Conservation (phyloP, 352 stramenopile genomes). For the Phytophthora colocasiae region DNA sequence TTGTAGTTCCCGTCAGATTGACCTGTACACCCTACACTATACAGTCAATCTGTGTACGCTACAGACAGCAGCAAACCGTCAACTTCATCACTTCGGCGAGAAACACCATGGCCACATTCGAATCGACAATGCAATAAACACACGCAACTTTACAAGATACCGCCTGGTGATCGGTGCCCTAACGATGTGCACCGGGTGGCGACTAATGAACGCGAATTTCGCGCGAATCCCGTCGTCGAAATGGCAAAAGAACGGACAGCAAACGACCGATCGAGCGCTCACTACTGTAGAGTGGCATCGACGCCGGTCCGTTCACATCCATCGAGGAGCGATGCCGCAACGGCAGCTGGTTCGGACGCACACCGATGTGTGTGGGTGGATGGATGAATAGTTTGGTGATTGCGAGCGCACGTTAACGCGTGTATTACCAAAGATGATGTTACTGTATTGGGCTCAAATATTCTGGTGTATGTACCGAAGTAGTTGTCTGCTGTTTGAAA, state of each 20-base stretch:
- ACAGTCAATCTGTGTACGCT: no score
- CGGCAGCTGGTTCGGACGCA: slow-evolving; percentile 1
- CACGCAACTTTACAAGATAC: slow-evolving; percentile 17
- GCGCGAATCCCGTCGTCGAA: slow-evolving; percentile 7
- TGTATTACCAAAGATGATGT: no score
- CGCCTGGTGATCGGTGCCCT: slow-evolving; percentile 3
- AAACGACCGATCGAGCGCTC: no score
- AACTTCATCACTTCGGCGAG: background rate
- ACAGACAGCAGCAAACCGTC: background rate
- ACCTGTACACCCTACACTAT: background rate
- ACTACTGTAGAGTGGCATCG: no score
- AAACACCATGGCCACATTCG: no score
- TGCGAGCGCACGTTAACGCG: no score
- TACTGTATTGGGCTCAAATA: no score
- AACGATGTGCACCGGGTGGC: slow-evolving; percentile 21
- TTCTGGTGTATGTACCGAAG: no score
- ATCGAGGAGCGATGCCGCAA: background rate
- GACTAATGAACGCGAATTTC: no score
- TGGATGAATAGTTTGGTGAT: slow-evolving; percentile 1
- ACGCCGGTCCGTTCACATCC: no score
- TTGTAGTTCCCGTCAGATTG: background rate
- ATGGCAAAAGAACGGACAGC: background rate
- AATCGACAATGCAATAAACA: background rate
- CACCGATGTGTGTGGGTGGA: background rate
- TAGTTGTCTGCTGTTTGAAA: no score